Base-by-base conservation (phyloP, 2,329 filamentous ascomycete genomes). In the Colletotrichum falcatum region DNA sequence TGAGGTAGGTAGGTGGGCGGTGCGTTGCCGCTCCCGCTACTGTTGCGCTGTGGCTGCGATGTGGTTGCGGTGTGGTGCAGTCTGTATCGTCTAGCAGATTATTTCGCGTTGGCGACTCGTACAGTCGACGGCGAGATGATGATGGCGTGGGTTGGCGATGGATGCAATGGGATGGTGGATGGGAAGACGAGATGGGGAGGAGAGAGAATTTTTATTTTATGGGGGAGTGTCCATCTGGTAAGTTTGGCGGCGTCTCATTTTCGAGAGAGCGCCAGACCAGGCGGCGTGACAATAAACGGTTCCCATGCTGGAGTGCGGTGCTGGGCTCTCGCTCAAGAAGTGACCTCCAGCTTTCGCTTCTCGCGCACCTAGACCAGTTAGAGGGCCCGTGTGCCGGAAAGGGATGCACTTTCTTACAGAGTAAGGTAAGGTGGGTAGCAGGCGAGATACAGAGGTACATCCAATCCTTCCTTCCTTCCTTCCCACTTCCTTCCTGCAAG, bases 221-320 rank as follows among this genome's bases (percentile, higher is more conserved):
- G 78, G 79, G 79, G 78, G 78, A 75, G 75, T n/a, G n/a, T 77
- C 75, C 79, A 78, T 80, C 75, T 76, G 76, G 72, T 71, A 73
- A 67, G 77, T 77, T 79, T 79, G 78, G 78, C 78, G 78, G 78
- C 78, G 78, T 79, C 78, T 79, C 78, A 79, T 79, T 79, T 79
- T 73, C 62, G 68, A 68, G 55, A 62, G 63, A 73, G 70, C 66
- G 72, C 71, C 72, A 64, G 64, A 71, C 67, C 67, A 72, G 72
- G 72, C 71, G 72, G 71, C 72, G 70, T 73, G 72, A 74, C 72
- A 73, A 73, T 73, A 72, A 73, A 72, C 72, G 67, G 71, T 71
- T 69, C 67, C 72, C 71, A 73, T 74, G 72, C 71, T 74, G 72
- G 71, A 66, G 66, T 48, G 61, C 65, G 62, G 66, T 70, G 62